Evolutionary conservation across 129 eudicot genomes (phyloP).

Genomic region (Apium graveolens): DNA sequence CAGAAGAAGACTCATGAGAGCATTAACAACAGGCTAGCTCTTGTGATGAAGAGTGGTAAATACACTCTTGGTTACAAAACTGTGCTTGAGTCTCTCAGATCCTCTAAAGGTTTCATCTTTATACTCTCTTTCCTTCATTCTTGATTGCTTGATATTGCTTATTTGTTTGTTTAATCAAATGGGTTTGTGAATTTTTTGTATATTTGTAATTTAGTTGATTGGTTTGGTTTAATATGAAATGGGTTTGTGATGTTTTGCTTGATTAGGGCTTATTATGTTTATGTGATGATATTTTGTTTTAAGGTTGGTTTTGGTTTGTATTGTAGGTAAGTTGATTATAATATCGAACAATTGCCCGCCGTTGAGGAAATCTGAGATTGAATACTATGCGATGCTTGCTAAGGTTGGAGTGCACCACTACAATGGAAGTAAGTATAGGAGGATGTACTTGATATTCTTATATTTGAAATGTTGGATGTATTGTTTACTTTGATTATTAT

Average conservation of each 20-base stretch:
- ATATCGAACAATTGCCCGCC: slow-evolving; percentile 2
- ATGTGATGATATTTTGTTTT: too few species aligned
- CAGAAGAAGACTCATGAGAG: slow-evolving; percentile 7
- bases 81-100: slow-evolving; percentile 1
- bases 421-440: not conserved
- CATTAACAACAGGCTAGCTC: slow-evolving; percentile 2
- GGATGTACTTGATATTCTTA: too few species aligned
- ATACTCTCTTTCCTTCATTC: not conserved
- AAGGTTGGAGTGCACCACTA: slow-evolving; percentile 5
- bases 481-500: not conserved
- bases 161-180: not conserved
- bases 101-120: not conserved
- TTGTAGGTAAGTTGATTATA: slow-evolving; percentile 1
- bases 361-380: not conserved
- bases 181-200: too few species aligned
- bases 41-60: not conserved
- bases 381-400: not conserved
- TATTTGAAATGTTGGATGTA: not conserved
- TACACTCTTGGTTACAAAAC: slow-evolving; percentile 5
- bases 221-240: not conserved
- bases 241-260: too few species aligned
- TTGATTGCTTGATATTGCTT: not conserved
- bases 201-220: not conserved
- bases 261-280: too few species aligned
- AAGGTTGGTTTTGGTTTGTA: not conserved